Conservation (phyloP, 2,329 filamentous ascomycete species). For the Fonsecaea nubica region DNA sequence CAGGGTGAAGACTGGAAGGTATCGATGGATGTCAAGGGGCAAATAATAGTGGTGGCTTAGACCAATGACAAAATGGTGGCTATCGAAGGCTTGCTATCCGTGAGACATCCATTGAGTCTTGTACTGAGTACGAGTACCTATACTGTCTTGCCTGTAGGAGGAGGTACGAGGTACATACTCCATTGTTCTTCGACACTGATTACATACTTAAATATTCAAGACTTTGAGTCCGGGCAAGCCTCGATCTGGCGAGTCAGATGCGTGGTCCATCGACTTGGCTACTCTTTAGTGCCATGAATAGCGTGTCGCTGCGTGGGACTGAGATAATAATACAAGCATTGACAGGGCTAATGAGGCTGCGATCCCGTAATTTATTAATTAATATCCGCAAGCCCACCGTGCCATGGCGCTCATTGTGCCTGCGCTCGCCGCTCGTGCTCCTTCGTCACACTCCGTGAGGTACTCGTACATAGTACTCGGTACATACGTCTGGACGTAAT, state of each 20-base stretch:
- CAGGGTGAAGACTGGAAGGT: neutral
- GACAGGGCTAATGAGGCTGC: neutral
- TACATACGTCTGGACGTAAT: too few relatives aligned
- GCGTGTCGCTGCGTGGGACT: neutral
- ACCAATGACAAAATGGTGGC: neutral
- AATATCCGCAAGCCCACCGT: neutral
- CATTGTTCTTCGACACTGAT: too few relatives aligned
- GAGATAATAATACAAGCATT: neutral
- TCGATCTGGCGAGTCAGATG: neutral
- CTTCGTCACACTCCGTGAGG: neutral
- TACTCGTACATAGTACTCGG: too few relatives aligned
- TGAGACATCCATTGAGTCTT: neutral
- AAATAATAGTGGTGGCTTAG: neutral
- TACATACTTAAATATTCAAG: neutral
- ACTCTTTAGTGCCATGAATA: neutral
- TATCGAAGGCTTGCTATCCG: neutral
- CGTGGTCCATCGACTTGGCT: neutral
- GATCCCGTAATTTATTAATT: neutral
- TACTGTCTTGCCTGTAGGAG: too few relatives aligned
- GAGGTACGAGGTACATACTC: too few relatives aligned
- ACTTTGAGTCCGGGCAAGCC: neutral
- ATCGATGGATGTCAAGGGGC: neutral
- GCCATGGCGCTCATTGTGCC: neutral
- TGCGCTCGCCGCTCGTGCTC: neutral
- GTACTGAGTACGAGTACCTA: too few relatives aligned